phyloP scores from a whole-genome alignment of 352 stramenopile genomes.

The Phytophthora agathidicida region DNA sequence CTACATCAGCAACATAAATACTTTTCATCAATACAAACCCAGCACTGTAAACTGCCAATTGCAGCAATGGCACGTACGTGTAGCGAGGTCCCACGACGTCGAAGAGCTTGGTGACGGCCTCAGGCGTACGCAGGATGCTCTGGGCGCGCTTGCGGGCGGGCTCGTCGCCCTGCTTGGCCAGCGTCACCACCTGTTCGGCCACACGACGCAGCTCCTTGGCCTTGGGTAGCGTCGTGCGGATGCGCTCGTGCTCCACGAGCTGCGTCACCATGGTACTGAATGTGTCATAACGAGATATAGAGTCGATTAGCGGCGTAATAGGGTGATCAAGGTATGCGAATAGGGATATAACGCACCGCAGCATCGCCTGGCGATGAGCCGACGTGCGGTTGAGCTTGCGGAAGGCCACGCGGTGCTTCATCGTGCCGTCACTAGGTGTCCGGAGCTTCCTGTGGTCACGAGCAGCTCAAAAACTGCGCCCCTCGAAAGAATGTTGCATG shows the following conservation, averaged over 20 bases:
- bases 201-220: slow-evolving; percentile 95
- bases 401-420: slow-evolving; percentile 88
- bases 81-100: slow-evolving; percentile 96
- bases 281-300: slow-evolving; percentile 2
- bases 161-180: slow-evolving; percentile 93
- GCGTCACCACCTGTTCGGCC: slow-evolving; percentile 95
- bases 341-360: slow-evolving; percentile 67
- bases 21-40: no score
- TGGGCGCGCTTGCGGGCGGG: slow-evolving; percentile 85
- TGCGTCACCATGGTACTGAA: slow-evolving; percentile 97
- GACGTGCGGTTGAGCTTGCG: slow-evolving; percentile 93
- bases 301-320: slow-evolving; percentile 7
- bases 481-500: slow-evolving; percentile 1
- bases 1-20: slow-evolving; percentile 21
- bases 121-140: slow-evolving; percentile 88
- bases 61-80: slow-evolving; percentile 70
- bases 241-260: slow-evolving; percentile 97
- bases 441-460: slow-evolving; percentile 29
- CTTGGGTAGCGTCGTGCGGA: slow-evolving; percentile 96
- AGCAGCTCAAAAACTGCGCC: slow-evolving; percentile 14
- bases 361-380: slow-evolving; percentile 96
- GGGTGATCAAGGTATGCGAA: neutral
- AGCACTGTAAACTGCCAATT: neutral
- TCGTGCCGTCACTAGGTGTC: slow-evolving; percentile 24
- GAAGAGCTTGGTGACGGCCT: slow-evolving; percentile 96